Conservation (phyloP, 2,329 filamentous ascomycete genomes). For the Colletotrichum liaoningense region DNA sequence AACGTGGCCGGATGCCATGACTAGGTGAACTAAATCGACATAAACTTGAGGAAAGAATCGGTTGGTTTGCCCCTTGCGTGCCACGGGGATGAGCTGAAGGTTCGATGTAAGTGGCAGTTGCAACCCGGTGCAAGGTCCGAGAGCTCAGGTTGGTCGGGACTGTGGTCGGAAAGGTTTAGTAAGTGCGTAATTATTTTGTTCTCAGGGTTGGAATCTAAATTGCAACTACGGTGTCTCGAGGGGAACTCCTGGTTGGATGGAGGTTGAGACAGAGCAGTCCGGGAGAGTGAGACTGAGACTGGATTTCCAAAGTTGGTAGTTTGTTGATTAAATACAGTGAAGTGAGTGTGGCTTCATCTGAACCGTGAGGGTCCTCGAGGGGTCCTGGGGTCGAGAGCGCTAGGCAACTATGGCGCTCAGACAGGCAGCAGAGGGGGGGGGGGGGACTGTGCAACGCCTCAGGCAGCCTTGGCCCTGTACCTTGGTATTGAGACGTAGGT, state of each 20-base stretch:
- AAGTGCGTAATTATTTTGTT: slow-evolving; percentile 4
- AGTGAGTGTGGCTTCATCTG: neutral
- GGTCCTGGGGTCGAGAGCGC: slow-evolving; percentile 9
- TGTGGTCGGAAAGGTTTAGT: slow-evolving; percentile 2
- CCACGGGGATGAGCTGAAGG: slow-evolving; percentile 15
- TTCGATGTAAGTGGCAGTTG: neutral
- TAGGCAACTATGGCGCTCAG: slow-evolving; percentile 30
- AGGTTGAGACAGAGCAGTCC: neutral
- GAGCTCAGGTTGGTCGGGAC: neutral
- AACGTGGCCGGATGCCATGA: slow-evolving; percentile 47
- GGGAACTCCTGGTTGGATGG: slow-evolving; percentile 5
- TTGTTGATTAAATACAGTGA: slow-evolving; percentile 20
- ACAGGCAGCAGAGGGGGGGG: slow-evolving; percentile 2
- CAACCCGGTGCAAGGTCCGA: neutral
- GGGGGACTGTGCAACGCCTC: neutral
- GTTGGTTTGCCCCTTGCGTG: slow-evolving; percentile 12
- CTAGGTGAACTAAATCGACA: neutral
- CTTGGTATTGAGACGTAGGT: neutral
- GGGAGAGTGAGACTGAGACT: slow-evolving; percentile 7
- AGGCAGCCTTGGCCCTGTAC: slow-evolving; percentile 17
- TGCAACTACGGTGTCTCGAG: neutral
- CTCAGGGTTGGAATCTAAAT: slow-evolving; percentile 2
- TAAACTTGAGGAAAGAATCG: neutral
- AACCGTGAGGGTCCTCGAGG: slow-evolving; percentile 18
- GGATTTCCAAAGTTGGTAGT: slow-evolving; percentile 8